Percentiles rank a stretch among this genome's conserved stretches.
phyloP scores from a whole-genome alignment of 768 basidiomycete genomes.

The Lyophyllum semitale region DNA sequence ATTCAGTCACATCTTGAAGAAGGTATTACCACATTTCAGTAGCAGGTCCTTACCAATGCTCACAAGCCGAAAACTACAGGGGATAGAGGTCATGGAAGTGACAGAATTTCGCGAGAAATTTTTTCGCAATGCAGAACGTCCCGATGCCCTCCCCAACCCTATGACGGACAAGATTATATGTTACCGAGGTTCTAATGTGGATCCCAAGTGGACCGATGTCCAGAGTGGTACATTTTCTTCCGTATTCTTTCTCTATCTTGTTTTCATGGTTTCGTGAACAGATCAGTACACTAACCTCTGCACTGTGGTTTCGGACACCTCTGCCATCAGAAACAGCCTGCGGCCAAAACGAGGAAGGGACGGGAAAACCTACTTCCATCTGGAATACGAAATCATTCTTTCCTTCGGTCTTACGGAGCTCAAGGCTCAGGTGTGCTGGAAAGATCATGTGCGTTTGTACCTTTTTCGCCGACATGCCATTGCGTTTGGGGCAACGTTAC shows the following conservation, averaged over 20 bases:
- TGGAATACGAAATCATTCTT: too few relatives aligned
- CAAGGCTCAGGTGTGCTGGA: too few relatives aligned
- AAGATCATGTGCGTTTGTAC: too few relatives aligned
- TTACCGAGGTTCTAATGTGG: constrained; percentile 5
- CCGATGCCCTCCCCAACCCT: background rate
- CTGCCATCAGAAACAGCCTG: too few relatives aligned
- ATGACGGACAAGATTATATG: constrained; percentile 8
- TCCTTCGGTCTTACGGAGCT: too few relatives aligned
- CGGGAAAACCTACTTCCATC: too few relatives aligned
- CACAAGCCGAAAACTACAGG: background rate
- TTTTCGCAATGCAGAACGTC: background rate
- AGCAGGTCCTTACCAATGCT: background rate
- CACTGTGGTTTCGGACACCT: too few relatives aligned
- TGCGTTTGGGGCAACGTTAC: too few relatives aligned
- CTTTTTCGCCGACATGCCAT: too few relatives aligned
- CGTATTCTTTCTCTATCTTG: background rate
- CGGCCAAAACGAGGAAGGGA: too few relatives aligned
- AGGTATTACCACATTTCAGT: background rate
- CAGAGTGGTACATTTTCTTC: constrained; percentile 9
- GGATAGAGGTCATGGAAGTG: constrained; percentile 10
- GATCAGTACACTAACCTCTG: constrained; percentile 5
- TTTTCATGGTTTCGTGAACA: background rate
- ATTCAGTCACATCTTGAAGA: constrained; percentile 7
- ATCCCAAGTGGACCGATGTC: constrained; percentile 17
- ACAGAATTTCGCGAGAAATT: constrained; percentile 12